A percentile compares a stretch with the other conserved stretches of the same genome.
These are phyloP conservation scores for Lepidium didymum DNA, from an alignment of 345 rosid species.

Conservation along the genomic window DNA sequence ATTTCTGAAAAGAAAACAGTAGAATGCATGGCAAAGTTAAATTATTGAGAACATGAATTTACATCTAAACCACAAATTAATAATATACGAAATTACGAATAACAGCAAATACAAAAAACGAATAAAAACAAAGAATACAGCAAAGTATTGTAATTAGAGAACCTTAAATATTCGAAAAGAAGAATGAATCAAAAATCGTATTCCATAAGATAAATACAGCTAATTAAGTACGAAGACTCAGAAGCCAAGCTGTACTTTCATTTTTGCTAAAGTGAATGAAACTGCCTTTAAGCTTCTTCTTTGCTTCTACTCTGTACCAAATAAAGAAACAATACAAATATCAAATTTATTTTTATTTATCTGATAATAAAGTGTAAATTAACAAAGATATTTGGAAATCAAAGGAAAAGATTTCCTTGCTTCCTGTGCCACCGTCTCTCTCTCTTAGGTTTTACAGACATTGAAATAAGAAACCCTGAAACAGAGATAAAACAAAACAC, in stretches of 20 bases:
- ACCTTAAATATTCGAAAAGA: constrained; percentile 11
- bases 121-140: background rate
- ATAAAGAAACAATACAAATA: background rate
- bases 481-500: constrained; percentile 31
- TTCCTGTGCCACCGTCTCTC: constrained; percentile 34
- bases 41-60: constrained; percentile 3
- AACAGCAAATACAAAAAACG: background rate
- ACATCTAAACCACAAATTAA: constrained; percentile 10
- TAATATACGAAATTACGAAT: background rate
- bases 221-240: constrained; percentile 10
- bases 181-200: constrained; percentile 5
- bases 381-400: constrained; percentile 12
- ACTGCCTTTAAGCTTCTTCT: constrained; percentile 19
- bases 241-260: constrained; percentile 16
- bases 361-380: background rate
- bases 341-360: background rate
- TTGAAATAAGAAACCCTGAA: constrained; percentile 20
- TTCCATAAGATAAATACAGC: constrained; percentile 20
- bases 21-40: background rate
- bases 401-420: constrained; percentile 25
- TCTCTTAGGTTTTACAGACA: constrained; percentile 16
- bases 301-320: background rate
- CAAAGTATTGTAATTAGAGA: constrained; percentile 1
- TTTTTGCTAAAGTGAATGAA: constrained; percentile 17
- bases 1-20: too few relatives aligned